Evolutionary conservation across 2,329 filamentous ascomycete species (phyloP).

Genomic region (Colletotrichum gloeosporioides): DNA sequence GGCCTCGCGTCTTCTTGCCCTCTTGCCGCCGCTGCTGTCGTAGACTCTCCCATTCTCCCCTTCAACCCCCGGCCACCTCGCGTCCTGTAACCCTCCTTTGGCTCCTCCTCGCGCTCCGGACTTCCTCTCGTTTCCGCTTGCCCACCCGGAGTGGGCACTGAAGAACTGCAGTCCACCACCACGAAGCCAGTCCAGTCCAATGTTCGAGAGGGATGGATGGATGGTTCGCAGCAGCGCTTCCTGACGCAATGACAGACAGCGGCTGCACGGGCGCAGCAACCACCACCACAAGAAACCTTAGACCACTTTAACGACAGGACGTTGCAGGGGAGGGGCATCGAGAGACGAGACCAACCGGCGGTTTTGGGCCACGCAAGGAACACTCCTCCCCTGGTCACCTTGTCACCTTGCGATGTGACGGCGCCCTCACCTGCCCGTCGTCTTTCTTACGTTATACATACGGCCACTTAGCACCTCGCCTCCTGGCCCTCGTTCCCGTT

Average conservation of each 20-base stretch:
- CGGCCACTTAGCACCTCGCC: not conserved
- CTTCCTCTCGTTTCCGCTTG: not conserved
- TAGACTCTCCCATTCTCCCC: not conserved
- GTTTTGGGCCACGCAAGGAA: not conserved
- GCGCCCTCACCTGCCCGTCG: not conserved
- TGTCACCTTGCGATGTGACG: not conserved
- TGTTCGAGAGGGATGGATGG: not conserved
- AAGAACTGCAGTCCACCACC: not conserved
- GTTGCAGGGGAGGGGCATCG: not conserved
- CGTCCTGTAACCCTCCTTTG: not conserved
- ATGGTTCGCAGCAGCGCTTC: conserved; percentile 1
- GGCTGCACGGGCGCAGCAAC: conserved; percentile 4
- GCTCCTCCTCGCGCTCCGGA: not conserved
- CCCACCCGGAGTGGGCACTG: not conserved
- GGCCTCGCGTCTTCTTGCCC: not conserved
- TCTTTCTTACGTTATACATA: conserved; percentile 1
- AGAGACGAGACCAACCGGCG: not conserved
- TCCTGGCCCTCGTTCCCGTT: not conserved
- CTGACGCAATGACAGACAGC: conserved; percentile 21
- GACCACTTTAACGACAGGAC: not conserved
- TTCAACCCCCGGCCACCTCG: not conserved
- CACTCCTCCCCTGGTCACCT: not conserved
- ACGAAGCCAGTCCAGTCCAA: not conserved
- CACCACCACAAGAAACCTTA: not conserved
- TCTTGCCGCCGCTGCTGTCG: not conserved